These are phyloP conservation scores for Papiliotrema terrestris DNA, from an alignment of 1,284 basidiomycete genomes.

Conservation along the genomic window DNA sequence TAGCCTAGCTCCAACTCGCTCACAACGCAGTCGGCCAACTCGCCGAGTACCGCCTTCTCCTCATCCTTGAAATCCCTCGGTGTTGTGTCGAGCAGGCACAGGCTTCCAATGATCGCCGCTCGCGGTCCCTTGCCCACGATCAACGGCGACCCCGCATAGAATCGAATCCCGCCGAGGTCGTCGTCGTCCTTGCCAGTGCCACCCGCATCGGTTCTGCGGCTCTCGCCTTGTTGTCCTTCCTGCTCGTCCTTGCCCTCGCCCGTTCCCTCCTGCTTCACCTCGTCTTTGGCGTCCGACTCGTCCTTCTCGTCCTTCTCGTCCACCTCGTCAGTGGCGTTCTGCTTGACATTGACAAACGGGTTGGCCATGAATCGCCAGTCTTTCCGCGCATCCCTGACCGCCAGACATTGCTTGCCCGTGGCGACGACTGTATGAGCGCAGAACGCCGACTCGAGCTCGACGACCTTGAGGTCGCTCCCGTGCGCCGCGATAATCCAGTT, in stretches of 20 bases:
- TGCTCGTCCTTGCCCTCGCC: too few relatives aligned
- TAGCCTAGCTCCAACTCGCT: slow-evolving; percentile 31
- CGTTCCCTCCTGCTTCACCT: neutral
- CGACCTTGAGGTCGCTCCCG: slow-evolving; percentile 26
- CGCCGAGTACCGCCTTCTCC: slow-evolving; percentile 14
- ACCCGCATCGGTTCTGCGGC: neutral
- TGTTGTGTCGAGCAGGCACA: slow-evolving; percentile 31
- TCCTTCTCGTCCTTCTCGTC: too few relatives aligned
- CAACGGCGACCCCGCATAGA: slow-evolving; percentile 34
- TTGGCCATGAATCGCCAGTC: slow-evolving; percentile 32
- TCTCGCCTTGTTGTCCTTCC: neutral
- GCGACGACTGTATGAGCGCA: slow-evolving; percentile 34
- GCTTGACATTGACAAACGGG: slow-evolving; percentile 21
- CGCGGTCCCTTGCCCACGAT: slow-evolving; percentile 17
- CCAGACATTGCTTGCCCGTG: slow-evolving; percentile 17
- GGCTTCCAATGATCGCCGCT: slow-evolving; percentile 25
- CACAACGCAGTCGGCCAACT: slow-evolving; percentile 31
- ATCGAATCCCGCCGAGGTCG: slow-evolving; percentile 7
- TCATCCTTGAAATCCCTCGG: slow-evolving; percentile 23
- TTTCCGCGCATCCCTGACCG: slow-evolving; percentile 18
- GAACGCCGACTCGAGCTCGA: slow-evolving; percentile 27
- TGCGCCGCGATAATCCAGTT: slow-evolving; percentile 5
- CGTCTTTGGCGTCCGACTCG: neutral
- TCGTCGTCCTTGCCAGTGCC: too few relatives aligned
- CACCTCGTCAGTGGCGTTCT: too few relatives aligned